Conservation (phyloP, 768 basidiomycete species). For the Tylopilus intermedius region DNA sequence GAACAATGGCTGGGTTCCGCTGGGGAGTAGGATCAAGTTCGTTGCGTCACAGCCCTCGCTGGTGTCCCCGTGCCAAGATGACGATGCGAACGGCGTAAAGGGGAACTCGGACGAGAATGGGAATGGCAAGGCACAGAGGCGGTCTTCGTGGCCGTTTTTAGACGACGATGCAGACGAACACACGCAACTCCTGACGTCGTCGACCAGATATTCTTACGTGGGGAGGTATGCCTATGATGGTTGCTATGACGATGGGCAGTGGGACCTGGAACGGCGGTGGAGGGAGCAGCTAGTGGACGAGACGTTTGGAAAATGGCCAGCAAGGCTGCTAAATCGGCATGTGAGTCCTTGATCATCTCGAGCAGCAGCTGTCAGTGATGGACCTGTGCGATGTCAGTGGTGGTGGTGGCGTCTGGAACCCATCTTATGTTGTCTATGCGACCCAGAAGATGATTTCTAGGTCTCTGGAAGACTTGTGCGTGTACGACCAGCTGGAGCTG, state of each 20-base stretch:
- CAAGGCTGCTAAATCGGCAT: conserved; percentile 61
- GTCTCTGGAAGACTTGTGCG: background rate
- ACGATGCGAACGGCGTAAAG: background rate
- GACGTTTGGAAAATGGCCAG: conserved; percentile 64
- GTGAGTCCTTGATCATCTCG: conserved; percentile 37
- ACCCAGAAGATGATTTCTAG: conserved; percentile 48
- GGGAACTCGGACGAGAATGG: background rate
- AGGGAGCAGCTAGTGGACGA: conserved; percentile 44
- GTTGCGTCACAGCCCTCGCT: conserved; percentile 14
- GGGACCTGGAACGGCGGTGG: conserved; percentile 36
- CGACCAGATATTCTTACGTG: conserved; percentile 11
- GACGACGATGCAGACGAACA: conserved; percentile 31
- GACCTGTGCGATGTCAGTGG: conserved; percentile 48
- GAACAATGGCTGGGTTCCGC: conserved; percentile 53
- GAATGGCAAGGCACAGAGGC: background rate
- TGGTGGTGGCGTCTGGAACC: conserved; percentile 79
- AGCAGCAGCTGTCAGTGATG: background rate
- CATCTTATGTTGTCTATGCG: conserved; percentile 56
- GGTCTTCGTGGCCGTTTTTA: conserved; percentile 6
- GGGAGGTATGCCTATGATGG: conserved; percentile 19
- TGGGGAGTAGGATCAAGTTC: conserved; percentile 51
- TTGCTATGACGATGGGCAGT: conserved; percentile 22
- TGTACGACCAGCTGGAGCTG: background rate
- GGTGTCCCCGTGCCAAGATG: background rate
- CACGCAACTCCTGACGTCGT: conserved; percentile 35